phyloP scores from a whole-genome alignment of 306 rosid genomes.

The Acacia acuminata region DNA sequence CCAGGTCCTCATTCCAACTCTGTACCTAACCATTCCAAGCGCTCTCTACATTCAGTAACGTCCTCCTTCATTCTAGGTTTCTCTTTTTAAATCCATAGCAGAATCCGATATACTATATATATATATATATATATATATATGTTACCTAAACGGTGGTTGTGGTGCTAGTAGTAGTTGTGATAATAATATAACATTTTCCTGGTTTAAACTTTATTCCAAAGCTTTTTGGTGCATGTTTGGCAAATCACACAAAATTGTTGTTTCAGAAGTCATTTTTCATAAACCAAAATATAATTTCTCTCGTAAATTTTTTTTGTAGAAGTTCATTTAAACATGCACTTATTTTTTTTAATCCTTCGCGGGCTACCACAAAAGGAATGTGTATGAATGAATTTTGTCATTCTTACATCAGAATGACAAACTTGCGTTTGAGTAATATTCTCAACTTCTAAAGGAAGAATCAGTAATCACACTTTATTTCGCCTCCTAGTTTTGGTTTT shows the following conservation, averaged over 20 bases:
- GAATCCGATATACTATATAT: neutral
- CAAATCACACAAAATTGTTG: rapidly evolving
- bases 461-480: neutral
- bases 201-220: neutral
- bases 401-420: neutral
- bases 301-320: no score
- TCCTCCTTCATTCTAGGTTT: neutral
- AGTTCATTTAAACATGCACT: no score
- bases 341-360: neutral
- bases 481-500: neutral
- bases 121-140: neutral
- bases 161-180: neutral
- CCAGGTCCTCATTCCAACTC: neutral
- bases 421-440: conserved; percentile 17
- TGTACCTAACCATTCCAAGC: neutral
- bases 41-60: neutral
- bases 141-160: neutral
- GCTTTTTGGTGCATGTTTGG: no score
- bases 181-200: neutral
- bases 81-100: neutral
- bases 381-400: neutral
- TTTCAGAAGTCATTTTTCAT: no score
- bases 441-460: neutral
- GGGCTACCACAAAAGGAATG: neutral
- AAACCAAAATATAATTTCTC: no score